These are phyloP conservation scores for Orobanche coerulescens DNA, from an alignment of 257 asterid species.

Conservation along the genomic window DNA sequence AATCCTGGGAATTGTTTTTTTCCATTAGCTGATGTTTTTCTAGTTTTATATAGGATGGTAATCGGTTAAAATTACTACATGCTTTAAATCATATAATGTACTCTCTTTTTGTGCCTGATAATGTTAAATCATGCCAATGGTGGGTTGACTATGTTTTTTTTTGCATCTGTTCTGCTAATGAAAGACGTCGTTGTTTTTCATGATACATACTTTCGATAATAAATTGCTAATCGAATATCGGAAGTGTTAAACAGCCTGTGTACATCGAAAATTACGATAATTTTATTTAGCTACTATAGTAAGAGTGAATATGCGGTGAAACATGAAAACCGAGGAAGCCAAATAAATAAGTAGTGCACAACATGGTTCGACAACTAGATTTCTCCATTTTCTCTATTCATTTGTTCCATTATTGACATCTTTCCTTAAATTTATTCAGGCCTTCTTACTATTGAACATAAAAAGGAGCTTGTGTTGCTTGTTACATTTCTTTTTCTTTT, in stretches of 20 bases:
- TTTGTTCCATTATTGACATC: not conserved
- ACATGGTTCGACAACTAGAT: not conserved
- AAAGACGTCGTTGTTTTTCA: too few relatives aligned
- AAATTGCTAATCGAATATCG: too few relatives aligned
- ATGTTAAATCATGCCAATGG: not conserved
- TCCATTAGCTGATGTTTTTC: not conserved
- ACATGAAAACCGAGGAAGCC: not conserved
- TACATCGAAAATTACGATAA: not conserved
- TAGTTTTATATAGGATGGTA: not conserved
- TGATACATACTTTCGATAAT: too few relatives aligned
- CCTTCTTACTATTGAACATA: not conserved
- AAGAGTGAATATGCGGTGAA: not conserved
- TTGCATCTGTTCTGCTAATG: too few relatives aligned
- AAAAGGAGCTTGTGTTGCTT: slow-evolving; percentile 16
- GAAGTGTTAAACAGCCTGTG: too few relatives aligned
- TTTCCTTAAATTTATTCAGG: not conserved
- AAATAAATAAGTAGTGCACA: not conserved
- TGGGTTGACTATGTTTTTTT: too few relatives aligned
- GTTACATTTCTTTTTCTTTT: slow-evolving; percentile 21
- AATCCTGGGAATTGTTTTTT: not conserved
- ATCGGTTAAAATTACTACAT: not conserved
- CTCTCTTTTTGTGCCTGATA: not conserved
- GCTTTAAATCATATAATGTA: not conserved
- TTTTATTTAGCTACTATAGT: not conserved
- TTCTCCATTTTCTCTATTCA: not conserved